A percentile compares a stretch with the other conserved stretches of the same genome.
Conservation (phyloP, 176 grass and related monocot genomes). For the Oryza coarctata region DNA sequence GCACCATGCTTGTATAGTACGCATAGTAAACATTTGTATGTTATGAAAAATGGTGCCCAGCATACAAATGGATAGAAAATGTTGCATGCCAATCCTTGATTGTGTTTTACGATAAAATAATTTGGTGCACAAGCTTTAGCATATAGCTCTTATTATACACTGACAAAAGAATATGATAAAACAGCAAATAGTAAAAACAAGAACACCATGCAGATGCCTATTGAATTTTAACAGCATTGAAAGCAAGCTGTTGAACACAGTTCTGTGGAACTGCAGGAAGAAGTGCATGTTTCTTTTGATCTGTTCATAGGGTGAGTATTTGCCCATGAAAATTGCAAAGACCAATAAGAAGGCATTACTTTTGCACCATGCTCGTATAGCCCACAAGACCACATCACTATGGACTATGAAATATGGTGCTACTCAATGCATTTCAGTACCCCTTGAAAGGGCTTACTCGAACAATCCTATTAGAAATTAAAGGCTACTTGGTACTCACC, state of each 20-base stretch:
- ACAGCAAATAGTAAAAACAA: neutral
- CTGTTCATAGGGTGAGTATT: neutral
- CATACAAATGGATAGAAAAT: slow-evolving; percentile 18
- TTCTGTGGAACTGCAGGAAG: neutral
- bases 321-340: neutral
- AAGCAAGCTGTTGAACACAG: neutral
- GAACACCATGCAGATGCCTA: neutral
- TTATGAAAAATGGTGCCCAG: slow-evolving; percentile 46
- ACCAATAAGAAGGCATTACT: neutral
- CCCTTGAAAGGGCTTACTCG: neutral
- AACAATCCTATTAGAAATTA: neutral
- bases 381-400: slow-evolving; percentile 29
- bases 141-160: neutral
- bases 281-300: slow-evolving; percentile 1
- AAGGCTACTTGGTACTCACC: slow-evolving; percentile 55
- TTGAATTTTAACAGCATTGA: slow-evolving; percentile 1
- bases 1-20: slow-evolving; percentile 53
- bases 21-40: slow-evolving; percentile 36
- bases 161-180: neutral
- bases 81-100: neutral
- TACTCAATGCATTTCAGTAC: neutral
- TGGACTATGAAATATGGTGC: slow-evolving; percentile 43
- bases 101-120: slow-evolving; percentile 4
- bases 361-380: slow-evolving; percentile 30
- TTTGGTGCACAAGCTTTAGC: neutral